phyloP scores from a whole-genome alignment of 164 flowering plant genomes.

The Chimonanthus salicifolius region DNA sequence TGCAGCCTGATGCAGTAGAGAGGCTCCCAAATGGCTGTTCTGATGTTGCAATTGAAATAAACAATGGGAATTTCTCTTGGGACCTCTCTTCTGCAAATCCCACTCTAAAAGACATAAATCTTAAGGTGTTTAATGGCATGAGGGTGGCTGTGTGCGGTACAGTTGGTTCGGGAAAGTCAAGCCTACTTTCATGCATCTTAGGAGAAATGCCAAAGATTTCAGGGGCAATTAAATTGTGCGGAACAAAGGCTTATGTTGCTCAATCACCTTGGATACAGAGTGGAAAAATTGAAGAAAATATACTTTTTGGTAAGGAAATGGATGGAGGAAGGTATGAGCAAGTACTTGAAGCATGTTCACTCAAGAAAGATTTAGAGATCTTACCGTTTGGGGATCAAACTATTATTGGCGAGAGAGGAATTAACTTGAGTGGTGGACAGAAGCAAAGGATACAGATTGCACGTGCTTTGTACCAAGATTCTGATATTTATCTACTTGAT shows the following conservation, averaged over 20 bases:
- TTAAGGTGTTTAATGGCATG: slow-evolving; percentile 37
- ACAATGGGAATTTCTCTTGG: slow-evolving; percentile 35
- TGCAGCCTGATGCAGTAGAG: slow-evolving; percentile 38
- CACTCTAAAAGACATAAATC: slow-evolving; percentile 34
- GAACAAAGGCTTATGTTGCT: slow-evolving; percentile 76
- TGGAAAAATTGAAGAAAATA: slow-evolving; percentile 77
- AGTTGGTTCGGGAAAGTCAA: slow-evolving; percentile 65
- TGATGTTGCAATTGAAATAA: slow-evolving; percentile 48
- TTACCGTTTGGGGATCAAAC: slow-evolving; percentile 80
- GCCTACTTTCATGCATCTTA: slow-evolving; percentile 46
- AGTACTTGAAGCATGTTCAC: slow-evolving; percentile 68
- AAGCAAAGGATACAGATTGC: slow-evolving; percentile 90
- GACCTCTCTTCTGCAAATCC: slow-evolving; percentile 21
- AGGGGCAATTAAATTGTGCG: slow-evolving; percentile 39
- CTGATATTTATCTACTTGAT: slow-evolving; percentile 78
- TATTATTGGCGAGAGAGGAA: slow-evolving; percentile 81
- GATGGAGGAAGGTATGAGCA: slow-evolving; percentile 54
- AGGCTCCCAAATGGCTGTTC: slow-evolving; percentile 38
- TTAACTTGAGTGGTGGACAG: slow-evolving; percentile 92
- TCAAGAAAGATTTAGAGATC: slow-evolving; percentile 77
- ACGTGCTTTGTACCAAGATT: slow-evolving; percentile 82
- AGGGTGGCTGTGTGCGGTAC: slow-evolving; percentile 55
- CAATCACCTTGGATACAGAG: slow-evolving; percentile 95
- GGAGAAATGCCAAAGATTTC: slow-evolving; percentile 49
- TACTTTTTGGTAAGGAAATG: slow-evolving; percentile 81